Evolutionary conservation across 441 rosid species (phyloP).

Genomic region (Viola pubescens): DNA sequence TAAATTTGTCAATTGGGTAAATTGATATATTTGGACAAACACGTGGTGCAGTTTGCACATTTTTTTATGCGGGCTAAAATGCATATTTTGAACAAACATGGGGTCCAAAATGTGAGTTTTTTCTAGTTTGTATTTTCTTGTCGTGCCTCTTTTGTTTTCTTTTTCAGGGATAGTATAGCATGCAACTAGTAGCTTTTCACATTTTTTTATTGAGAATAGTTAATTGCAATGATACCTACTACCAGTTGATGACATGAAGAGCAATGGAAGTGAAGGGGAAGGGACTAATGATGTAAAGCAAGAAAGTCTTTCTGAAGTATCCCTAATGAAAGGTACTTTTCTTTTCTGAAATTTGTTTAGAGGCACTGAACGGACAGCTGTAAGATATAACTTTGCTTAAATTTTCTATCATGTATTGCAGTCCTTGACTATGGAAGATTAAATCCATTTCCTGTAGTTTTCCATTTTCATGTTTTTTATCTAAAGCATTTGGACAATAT

Average conservation of each 20-base stretch:
- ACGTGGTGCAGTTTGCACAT: too few relatives aligned
- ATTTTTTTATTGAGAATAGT: neutral
- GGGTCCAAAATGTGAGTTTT: constrained; percentile 14
- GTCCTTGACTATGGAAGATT: constrained; percentile 11
- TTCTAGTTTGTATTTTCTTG: constrained; percentile 32
- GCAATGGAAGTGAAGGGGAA: constrained; percentile 27
- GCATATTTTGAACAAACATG: too few relatives aligned
- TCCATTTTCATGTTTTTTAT: constrained; percentile 1
- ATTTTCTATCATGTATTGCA: constrained; percentile 2
- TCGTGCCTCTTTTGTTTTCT: neutral
- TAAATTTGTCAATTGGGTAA: too few relatives aligned
- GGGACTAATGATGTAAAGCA: constrained; percentile 19
- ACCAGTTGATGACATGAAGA: constrained; percentile 29
- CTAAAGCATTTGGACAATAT: constrained; percentile 7
- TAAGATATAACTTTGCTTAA: constrained; percentile 8
- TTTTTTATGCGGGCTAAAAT: too few relatives aligned
- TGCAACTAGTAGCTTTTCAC: too few relatives aligned
- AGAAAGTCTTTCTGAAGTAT: constrained; percentile 26
- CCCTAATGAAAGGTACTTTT: constrained; percentile 3
- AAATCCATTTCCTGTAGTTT: constrained; percentile 4
- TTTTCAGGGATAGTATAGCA: constrained; percentile 2
- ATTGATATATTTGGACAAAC: too few relatives aligned
- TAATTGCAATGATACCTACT: constrained; percentile 13
- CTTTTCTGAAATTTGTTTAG: constrained; percentile 1
- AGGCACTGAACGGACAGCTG: constrained; percentile 26